Evolutionary conservation across 148 eudicot genomes (phyloP), one percentile per base, ranked within the genome.

Genomic region (Linanthus parryae): DNA sequence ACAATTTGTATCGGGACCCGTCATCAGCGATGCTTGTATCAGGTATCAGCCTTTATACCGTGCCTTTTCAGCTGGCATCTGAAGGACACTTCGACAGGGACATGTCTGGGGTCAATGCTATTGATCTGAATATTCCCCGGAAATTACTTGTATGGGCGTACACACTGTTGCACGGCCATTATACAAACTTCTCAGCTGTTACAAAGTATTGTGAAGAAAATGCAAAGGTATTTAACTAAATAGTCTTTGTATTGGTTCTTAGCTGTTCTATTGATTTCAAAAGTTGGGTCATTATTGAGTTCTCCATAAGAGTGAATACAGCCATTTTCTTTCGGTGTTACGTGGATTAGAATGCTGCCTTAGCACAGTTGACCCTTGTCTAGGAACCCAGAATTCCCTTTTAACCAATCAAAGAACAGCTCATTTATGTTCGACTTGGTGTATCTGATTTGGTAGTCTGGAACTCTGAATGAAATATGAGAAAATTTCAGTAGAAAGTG

Each of bases 71-170:
- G 53, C 64, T 77, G 27, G 80, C 72, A 27, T 53, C 69, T 47
- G 81, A 73, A 29, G 77, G 68, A 37, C 66, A 67, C 49, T 70
- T 75, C 50, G 72, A 81, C 45, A 81, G 66, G 1, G 82, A 76
- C 48, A 56, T 76, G 36, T 90, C 81, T 61, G 91, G 91, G 37
- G 71, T 76, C 37, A 78, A 73, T 65, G 67, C 74, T 49, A 65
- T 94, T 59, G 96, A 94, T 43, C 61, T 85, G 70, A 84, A 76
- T 66, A 79, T 75, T 58, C 78, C 95, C 13, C 59, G 94, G 61
- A 88, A 88, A 77, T 95, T 92, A 65, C 73, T 92, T 20, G 53
- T 84, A 46, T 92, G 99, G 99, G 91, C 96, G 5, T 80, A 88
- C 75, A 74, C 99, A 21, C 74, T 94, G 20, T 65, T 88, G 68